These are phyloP conservation scores for Aschersonia sp. DNA, from an alignment of 2,329 filamentous ascomycete genomes.

Conservation along the genomic window DNA sequence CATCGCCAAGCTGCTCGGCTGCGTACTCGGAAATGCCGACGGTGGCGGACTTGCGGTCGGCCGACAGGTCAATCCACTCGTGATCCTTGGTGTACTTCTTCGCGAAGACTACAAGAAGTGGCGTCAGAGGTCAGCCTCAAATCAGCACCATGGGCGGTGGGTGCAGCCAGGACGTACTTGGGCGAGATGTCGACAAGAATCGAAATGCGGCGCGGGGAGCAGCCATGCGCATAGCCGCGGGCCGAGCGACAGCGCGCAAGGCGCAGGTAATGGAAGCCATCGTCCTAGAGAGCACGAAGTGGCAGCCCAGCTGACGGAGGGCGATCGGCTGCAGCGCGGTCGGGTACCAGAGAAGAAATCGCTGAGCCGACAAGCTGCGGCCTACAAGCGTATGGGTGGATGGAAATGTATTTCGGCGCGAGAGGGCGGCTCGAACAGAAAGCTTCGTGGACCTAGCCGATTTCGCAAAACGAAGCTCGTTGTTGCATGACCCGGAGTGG, in stretches of 20 bases:
- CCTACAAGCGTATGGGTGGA: no score
- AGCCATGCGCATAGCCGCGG: constrained; percentile 22
- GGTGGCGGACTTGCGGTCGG: constrained; percentile 66
- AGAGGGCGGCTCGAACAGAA: no score
- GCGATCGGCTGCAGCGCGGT: background rate
- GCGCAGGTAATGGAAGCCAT: constrained; percentile 50
- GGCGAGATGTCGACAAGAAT: constrained; percentile 27
- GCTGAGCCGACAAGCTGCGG: no score
- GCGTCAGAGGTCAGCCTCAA: background rate
- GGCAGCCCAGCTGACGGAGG: background rate
- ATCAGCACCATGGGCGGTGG: background rate
- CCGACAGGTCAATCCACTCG: constrained; percentile 89
- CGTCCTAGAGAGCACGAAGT: constrained; percentile 4
- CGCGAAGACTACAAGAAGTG: constrained; percentile 31
- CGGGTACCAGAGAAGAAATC: no score
- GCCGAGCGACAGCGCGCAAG: constrained; percentile 30
- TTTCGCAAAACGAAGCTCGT: no score
- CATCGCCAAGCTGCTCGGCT: constrained; percentile 81
- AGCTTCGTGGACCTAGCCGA: no score
- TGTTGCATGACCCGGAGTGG: no score
- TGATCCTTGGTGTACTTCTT: constrained; percentile 95
- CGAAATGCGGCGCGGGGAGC: constrained; percentile 14
- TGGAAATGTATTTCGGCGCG: no score
- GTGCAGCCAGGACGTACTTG: constrained; percentile 14
- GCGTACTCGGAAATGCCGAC: constrained; percentile 86